Evolutionary conservation across 2,329 filamentous ascomycete genomes (phyloP), one percentile per base, ranked within the genome.

Genomic region (Xylaria multiplex): DNA sequence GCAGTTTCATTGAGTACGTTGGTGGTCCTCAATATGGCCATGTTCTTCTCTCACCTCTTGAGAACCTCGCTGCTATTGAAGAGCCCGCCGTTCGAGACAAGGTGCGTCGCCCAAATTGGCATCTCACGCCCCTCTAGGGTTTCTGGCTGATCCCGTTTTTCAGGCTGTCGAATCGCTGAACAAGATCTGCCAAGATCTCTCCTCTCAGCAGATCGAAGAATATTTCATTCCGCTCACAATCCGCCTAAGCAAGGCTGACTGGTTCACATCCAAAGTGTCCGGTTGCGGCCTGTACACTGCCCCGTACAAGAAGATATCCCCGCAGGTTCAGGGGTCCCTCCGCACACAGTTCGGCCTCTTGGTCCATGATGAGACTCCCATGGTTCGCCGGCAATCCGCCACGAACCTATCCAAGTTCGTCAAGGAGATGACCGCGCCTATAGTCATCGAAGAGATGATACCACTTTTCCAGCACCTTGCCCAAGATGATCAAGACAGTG

Each of bases 191-290:
- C 89, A 90, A 77, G 90, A 97, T 79, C 87, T 99, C 62, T 97
- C 93, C 57, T 84, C 93, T 74, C 88, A 93, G 80, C 96, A 99
- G 84, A 91, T 98, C 78, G 96, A 99, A 85, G 93, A 97, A 76
- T 92, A 94, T 82, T 98, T 98, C 83, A 95, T 99, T 74, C 96
- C 96, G 69, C 90, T 99, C 77, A 94, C 94, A 66, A 88, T 97
- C 77, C 93, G 96, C 78, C 92, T 99, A 68, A 96, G 96, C 71
- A 99, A 98, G 87, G 96, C 96, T 81, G 96, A 99, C 83, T 99
- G 96, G 96, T 99, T 99, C 81, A 99, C 96, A 64, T 98, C 96
- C 71, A 99, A 98, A 84, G 96, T 99, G 71, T 99, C 96, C 37
- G 96, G 95, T 69, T 97, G 95, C 71, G 96, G 96, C 69, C 91